Evolutionary conservation across 2,329 filamentous ascomycete species (phyloP), one percentile per base, ranked within the genome.

Genomic region (Pseudogymnoascus sp.): DNA sequence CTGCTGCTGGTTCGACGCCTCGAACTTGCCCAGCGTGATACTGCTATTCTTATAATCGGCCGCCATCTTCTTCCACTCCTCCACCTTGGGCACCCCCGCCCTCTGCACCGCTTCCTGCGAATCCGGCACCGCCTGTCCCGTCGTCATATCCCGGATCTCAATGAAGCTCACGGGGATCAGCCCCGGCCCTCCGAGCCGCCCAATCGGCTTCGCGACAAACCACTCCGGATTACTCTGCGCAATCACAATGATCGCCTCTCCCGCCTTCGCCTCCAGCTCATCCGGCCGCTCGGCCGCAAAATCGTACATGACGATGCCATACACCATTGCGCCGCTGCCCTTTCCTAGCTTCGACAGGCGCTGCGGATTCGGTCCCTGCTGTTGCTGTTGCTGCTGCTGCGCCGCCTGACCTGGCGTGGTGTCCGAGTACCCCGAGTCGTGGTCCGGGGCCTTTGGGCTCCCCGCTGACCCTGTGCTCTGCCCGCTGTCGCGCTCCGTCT

Each of bases 41-140:
- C 94, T 97, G 74, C 92, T 96, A 74, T 97, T 97, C 80, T 99
- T 99, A 78, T 99, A 99, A 67, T 97, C 93, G 62, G 93, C 93
- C 0, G 94, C 92, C 91, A 97, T 97, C 78, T 95, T 96, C 80
- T 99, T 99, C 94, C 94, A 99, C 71, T 99, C 94, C 73, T 99
- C 94, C 3, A 99, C 94, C 70, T 88, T 89, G 11, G 94, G 94
- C 6, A 99, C 92, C 19, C 93, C 92, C 1, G 94, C 94, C 69
- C 88, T 87, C 69, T 86, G 85, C 62, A 99, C 91, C 1, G 94
- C 93, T 31, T 92, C 92, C 26, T 90, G 81, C 0, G 93, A 86
- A 74, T 97, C 91, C 16, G 83, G 75, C 1, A 97, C 91, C 0
- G 92, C 83, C 68, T 90, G 85, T 60, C 93, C 92, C 0, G 90